Evolutionary conservation across 306 rosid genomes (phyloP).

Genomic region (Cucurbita maxima): DNA sequence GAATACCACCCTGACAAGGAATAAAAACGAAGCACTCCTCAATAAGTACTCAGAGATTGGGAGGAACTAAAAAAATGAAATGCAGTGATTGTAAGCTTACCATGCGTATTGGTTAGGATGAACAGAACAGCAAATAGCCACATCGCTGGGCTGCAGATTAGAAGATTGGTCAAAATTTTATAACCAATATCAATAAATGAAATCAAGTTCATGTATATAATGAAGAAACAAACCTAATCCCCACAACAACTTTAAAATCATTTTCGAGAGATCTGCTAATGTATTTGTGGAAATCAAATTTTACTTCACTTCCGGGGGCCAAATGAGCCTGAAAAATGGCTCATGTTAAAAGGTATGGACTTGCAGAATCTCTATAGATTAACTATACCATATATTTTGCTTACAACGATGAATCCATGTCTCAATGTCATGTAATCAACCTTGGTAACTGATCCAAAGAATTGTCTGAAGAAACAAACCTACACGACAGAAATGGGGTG

Average conservation of each 20-base stretch:
- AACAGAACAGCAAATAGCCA: conserved; percentile 64
- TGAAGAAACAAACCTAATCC: conserved; percentile 38
- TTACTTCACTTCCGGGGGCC: conserved; percentile 38
- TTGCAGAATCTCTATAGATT: neutral
- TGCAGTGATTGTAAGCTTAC: conserved; percentile 24
- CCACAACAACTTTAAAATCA: conserved; percentile 77
- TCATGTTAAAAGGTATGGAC: conserved; percentile 4
- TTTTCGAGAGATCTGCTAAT: conserved; percentile 66
- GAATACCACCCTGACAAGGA: conserved; percentile 48
- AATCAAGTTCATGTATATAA: conserved; percentile 4
- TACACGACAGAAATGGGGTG: conserved; percentile 2
- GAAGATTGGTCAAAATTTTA: conserved; percentile 5
- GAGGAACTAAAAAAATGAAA: neutral
- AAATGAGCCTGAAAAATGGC: conserved; percentile 52
- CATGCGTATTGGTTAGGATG: conserved; percentile 44
- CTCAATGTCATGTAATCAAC: conserved; percentile 62
- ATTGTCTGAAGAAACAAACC: conserved; percentile 86
- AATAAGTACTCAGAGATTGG: neutral
- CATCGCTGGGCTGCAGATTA: conserved; percentile 53
- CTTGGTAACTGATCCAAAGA: conserved; percentile 45
- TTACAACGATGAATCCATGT: conserved; percentile 74
- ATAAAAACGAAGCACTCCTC: neutral
- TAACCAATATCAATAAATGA: neutral
- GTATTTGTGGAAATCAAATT: conserved; percentile 64
- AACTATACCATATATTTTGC: conserved; percentile 5